Evolutionary conservation across 176 grass and related monocot species (phyloP).

Genomic region (Carex parvula): DNA sequence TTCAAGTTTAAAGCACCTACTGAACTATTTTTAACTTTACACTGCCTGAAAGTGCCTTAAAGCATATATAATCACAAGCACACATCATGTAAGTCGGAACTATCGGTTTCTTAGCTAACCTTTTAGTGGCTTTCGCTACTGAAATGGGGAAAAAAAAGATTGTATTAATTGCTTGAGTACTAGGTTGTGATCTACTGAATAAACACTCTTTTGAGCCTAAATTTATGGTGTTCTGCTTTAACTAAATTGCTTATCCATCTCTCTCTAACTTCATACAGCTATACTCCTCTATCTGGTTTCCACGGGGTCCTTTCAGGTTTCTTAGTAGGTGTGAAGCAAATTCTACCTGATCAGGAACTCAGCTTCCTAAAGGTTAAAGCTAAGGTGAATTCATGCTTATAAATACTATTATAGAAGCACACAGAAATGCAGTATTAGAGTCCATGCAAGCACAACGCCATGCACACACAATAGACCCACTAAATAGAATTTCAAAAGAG

Average conservation of each 20-base stretch:
- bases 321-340: constrained; percentile 88
- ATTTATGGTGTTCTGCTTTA: neutral
- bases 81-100: neutral
- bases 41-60: neutral
- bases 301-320: constrained; percentile 86
- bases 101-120: neutral
- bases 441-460: neutral
- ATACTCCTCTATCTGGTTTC: constrained; percentile 92
- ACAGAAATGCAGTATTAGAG: neutral
- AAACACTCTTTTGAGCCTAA: neutral
- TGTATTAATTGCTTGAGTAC: neutral
- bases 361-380: constrained; percentile 82
- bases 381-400: constrained; percentile 52
- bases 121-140: neutral
- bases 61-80: neutral
- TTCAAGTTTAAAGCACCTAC: neutral
- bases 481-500: neutral
- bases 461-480: neutral
- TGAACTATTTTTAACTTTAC: neutral
- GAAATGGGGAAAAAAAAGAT: neutral
- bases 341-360: constrained; percentile 90
- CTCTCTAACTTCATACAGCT: constrained; percentile 38
- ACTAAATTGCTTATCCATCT: neutral
- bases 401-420: neutral
- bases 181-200: neutral